Evolutionary conservation across 345 rosid species (phyloP), one percentile per base, ranked within the genome.

Genomic region (Salix udensis): DNA sequence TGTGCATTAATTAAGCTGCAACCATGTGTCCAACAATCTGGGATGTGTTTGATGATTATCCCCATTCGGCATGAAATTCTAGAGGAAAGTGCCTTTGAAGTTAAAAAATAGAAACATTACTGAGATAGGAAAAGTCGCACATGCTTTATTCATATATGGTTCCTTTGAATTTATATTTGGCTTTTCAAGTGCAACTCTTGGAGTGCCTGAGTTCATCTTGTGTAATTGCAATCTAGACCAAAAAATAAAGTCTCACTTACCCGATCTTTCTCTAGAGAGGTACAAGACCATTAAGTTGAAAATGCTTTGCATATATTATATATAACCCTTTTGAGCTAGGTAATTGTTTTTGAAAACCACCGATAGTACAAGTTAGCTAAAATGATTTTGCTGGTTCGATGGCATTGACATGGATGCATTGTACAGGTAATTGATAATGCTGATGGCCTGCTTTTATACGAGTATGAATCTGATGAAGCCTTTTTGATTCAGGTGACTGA

Each of bases 401-500:
- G 36, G 58, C 50, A 28, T 46, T 31, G 52, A 24, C 58, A 11
- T 55, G 50, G 50, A 44, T 19, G 46, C 48, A 67, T 34, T 15
- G 13, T 67, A 42, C 24, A 18, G 44, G 28, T 36, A 67, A 67
- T 26, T 66, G n/a, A 50, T 7, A 19, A 23, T 55, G 48, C 10
- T 15, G 36, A 21, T 55, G 31, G 23, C 58, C 6, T 30, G 61
- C 68, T 30, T 55, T 68, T 26, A 12, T 68, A 67, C 39, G 1
- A 15, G 50, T 19, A 48, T 10, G 44, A 40, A 40, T 40, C 67
- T 76, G 68, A 68, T 30, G 67, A 21, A 19, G 1, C 10, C 15
- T 65, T 76, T 34, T 68, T n/a, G 13, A 53, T 67, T 67, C 78
- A 75, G 72, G 73, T 39, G 24, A 39, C 26, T 2, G 72, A 55